phyloP scores from a whole-genome alignment of 2,329 filamentous ascomycete species.

The Pestalotiopsis sp. region DNA sequence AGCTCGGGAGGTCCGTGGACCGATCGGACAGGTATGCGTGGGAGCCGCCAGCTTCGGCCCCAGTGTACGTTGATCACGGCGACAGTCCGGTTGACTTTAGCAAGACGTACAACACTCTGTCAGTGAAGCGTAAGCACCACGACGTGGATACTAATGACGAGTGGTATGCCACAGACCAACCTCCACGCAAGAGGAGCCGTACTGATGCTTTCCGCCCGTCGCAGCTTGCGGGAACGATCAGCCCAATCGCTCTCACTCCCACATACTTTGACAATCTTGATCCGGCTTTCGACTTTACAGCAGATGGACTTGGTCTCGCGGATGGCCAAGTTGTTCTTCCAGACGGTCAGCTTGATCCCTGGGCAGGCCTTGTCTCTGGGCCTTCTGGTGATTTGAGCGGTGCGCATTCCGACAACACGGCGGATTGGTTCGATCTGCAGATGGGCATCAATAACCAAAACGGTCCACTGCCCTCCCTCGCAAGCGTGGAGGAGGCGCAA shows the following conservation, averaged over 20 bases:
- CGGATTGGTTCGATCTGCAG: neutral
- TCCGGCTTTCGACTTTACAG: neutral
- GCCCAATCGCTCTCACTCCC: neutral
- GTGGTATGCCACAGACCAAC: neutral
- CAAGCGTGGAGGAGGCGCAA: neutral
- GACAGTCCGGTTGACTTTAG: neutral
- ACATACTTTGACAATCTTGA: neutral
- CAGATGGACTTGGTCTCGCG: neutral
- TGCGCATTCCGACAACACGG: neutral
- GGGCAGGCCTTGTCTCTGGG: neutral
- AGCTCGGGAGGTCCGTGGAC: neutral
- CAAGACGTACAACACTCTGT: neutral
- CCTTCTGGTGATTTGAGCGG: neutral
- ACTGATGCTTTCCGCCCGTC: neutral
- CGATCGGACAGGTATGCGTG: neutral
- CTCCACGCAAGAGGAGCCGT: neutral
- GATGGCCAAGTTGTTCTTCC: neutral
- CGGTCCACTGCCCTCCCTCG: neutral
- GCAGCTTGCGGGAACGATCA: neutral
- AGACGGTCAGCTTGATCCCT: neutral
- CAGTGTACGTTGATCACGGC: neutral
- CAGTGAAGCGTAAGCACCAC: neutral
- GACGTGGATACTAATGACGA: neutral
- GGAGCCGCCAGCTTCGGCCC: neutral
- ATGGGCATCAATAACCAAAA: neutral